Evolutionary conservation across 2,329 filamentous ascomycete genomes (phyloP).

Genomic region (Colletotrichum costaricense): DNA sequence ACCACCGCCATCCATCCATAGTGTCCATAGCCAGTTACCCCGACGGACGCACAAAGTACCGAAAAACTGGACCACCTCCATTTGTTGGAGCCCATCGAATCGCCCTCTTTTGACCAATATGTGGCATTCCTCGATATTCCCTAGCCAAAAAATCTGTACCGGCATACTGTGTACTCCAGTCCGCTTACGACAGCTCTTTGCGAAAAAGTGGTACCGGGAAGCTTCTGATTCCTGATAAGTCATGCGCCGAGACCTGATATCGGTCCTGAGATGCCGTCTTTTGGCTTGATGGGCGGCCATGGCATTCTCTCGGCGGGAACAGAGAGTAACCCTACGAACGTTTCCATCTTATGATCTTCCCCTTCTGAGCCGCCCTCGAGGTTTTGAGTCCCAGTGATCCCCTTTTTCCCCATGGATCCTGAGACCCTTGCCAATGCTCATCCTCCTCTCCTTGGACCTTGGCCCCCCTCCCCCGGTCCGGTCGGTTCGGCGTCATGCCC

Average conservation of each 20-base stretch:
- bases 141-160: neutral
- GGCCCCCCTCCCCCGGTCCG: neutral
- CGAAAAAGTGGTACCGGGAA: slow-evolving; percentile 13
- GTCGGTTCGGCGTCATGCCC: neutral
- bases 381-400: too few species aligned
- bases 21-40: too few species aligned
- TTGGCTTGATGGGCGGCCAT: neutral
- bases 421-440: slow-evolving; percentile 1
- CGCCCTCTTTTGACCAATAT: neutral
- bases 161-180: neutral
- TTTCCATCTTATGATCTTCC: neutral
- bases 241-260: slow-evolving; percentile 32
- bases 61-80: neutral
- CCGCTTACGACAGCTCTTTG: slow-evolving; percentile 25
- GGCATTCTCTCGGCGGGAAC: slow-evolving; percentile 22
- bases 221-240: neutral
- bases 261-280: slow-evolving; percentile 21
- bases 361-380: neutral
- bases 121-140: neutral
- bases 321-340: neutral
- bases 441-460: neutral
- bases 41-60: neutral
- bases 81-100: neutral
- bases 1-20: neutral
- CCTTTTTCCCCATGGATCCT: neutral